Evolutionary conservation across 2,329 filamentous ascomycete species (phyloP).

Genomic region (Zelopaecilomyces penicillatus): DNA sequence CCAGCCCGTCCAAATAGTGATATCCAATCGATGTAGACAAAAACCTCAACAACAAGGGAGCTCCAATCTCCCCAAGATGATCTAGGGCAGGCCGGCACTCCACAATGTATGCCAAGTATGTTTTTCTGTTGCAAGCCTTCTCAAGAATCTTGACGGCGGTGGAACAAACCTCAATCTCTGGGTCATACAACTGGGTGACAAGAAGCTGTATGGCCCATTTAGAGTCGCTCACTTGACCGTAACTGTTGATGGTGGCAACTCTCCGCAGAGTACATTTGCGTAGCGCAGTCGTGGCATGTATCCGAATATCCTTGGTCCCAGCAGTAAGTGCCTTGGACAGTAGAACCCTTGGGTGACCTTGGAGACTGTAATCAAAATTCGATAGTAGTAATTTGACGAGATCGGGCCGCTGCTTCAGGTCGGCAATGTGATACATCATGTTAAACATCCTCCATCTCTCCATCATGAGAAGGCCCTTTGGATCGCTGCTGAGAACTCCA

Average conservation of each 20-base stretch:
- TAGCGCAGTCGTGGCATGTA: conserved; percentile 78
- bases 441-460: conserved; percentile 98
- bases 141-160: conserved; percentile 95
- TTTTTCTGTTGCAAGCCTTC: conserved; percentile 89
- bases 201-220: conserved; percentile 95
- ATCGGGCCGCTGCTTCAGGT: conserved; percentile 83
- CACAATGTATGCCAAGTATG: conserved; percentile 89
- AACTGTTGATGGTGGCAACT: conserved; percentile 28
- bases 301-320: conserved; percentile 83
- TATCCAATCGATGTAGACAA: conserved; percentile 94
- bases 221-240: conserved; percentile 51
- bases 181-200: conserved; percentile 98
- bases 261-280: conserved; percentile 69
- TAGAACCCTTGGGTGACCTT: conserved; percentile 84
- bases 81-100: conserved; percentile 91
- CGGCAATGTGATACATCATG: conserved; percentile 98
- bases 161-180: conserved; percentile 92
- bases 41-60: conserved; percentile 84
- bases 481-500: conserved; percentile 75
- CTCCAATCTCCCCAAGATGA: conserved; percentile 92
- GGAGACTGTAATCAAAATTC: conserved; percentile 85
- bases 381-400: conserved; percentile 80
- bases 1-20: conserved; percentile 90
- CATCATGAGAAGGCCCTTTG: conserved; percentile 77
- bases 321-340: conserved; percentile 90